Conservation (phyloP, 108 stramenopile genomes). For the Skeletonema menzelii region DNA sequence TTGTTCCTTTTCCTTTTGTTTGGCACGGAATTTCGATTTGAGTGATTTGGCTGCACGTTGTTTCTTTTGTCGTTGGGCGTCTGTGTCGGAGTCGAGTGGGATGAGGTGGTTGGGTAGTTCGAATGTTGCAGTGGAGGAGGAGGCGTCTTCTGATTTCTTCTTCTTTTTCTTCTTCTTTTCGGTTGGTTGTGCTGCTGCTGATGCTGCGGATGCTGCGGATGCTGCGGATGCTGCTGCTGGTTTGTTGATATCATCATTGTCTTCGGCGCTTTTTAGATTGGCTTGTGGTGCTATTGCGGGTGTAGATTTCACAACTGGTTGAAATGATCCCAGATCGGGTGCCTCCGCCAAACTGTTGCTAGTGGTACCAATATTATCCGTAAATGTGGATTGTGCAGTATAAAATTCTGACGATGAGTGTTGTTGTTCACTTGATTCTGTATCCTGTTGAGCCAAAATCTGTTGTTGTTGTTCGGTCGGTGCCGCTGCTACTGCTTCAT, state of each 20-base stretch:
- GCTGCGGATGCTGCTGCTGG: slow-evolving; percentile 2
- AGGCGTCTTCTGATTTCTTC: slow-evolving; percentile 30
- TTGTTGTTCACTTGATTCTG: not conserved
- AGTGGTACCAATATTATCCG: slow-evolving; percentile 9
- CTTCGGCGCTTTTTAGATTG: slow-evolving; percentile 1
- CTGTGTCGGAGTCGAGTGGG: slow-evolving; percentile 69
- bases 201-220: too few relatives aligned
- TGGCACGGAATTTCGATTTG: slow-evolving; percentile 68
- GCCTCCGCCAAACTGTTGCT: slow-evolving; percentile 27
- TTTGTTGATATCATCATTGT: not conserved
- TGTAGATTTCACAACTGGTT: slow-evolving; percentile 20
- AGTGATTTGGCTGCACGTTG: slow-evolving; percentile 70
- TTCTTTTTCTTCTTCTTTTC: slow-evolving; percentile 53
- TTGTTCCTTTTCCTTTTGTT: slow-evolving; percentile 72
- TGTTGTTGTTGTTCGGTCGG: too few relatives aligned
- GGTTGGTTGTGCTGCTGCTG: slow-evolving; percentile 16
- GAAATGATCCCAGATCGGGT: slow-evolving; percentile 40
- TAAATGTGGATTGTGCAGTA: slow-evolving; percentile 34
- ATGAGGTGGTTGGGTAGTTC: slow-evolving; percentile 71
- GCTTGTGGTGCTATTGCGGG: not conserved
- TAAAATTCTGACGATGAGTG: slow-evolving; percentile 10
- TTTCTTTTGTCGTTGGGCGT: slow-evolving; percentile 70
- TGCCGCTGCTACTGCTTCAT: not conserved
- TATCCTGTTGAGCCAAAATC: not conserved
- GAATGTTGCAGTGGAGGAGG: slow-evolving; percentile 42